These are phyloP conservation scores for Gloeopeniophorella convolvens DNA, from an alignment of 768 basidiomycete species.

Conservation along the genomic window DNA sequence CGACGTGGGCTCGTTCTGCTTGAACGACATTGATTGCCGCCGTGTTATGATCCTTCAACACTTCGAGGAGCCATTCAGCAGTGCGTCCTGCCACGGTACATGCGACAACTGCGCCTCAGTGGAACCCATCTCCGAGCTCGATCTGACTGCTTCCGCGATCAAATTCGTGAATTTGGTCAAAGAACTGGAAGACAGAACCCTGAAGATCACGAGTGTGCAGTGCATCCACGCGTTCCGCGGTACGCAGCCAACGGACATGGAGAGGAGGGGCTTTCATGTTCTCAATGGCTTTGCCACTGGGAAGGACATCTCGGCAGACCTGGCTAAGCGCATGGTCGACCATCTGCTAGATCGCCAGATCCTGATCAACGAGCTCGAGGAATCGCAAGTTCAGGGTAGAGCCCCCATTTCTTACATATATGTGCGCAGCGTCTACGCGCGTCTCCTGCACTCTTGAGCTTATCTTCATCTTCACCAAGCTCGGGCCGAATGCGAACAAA, in stretches of 20 bases:
- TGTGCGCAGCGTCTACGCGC: background rate
- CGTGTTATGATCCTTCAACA: slow-evolving; percentile 83
- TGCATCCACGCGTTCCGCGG: slow-evolving; percentile 17
- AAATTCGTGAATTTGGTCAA: slow-evolving; percentile 37
- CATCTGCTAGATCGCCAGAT: slow-evolving; percentile 3
- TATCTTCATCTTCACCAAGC: background rate
- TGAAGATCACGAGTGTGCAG: slow-evolving; percentile 10
- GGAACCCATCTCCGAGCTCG: slow-evolving; percentile 33
- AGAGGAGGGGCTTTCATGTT: background rate
- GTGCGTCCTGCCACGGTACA: slow-evolving; percentile 50
- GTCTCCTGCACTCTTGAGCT: background rate
- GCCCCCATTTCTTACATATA: slow-evolving; percentile 12
- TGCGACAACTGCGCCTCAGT: slow-evolving; percentile 74
- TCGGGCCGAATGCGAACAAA: slow-evolving; percentile 7
- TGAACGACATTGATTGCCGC: slow-evolving; percentile 78
- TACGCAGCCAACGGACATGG: slow-evolving; percentile 5
- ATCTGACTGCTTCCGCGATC: slow-evolving; percentile 56
- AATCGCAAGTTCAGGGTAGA: background rate
- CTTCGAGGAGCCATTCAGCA: slow-evolving; percentile 78
- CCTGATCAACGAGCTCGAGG: slow-evolving; percentile 2
- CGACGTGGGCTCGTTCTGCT: slow-evolving; percentile 73
- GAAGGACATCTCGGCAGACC: background rate
- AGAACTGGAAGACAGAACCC: background rate
- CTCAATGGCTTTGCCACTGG: slow-evolving; percentile 11
- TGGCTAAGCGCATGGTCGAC: slow-evolving; percentile 12